phyloP scores from a whole-genome alignment of 148 eudicot genomes.

The Amaranthus palmeri region DNA sequence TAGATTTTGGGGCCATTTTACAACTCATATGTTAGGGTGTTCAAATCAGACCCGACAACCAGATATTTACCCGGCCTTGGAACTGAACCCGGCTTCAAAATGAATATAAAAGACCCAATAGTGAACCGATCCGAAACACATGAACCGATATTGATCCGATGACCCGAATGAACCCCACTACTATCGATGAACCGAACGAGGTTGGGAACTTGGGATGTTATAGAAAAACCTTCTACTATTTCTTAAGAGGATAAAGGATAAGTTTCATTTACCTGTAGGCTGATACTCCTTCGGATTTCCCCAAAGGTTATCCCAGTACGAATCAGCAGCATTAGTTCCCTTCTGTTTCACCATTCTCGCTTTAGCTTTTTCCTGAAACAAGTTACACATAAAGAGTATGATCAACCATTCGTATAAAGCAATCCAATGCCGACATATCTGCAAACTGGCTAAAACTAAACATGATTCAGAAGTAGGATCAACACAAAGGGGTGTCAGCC shows the following conservation, averaged over 20 bases:
- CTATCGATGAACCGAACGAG: too few relatives aligned
- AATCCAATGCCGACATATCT: neutral
- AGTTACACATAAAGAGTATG: slow-evolving; percentile 3
- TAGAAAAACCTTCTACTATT: too few relatives aligned
- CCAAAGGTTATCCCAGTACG: slow-evolving; percentile 76
- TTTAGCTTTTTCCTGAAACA: slow-evolving; percentile 72
- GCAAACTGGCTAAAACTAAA: neutral
- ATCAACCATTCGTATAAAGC: neutral
- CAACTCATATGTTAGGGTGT: too few relatives aligned
- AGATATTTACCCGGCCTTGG: too few relatives aligned
- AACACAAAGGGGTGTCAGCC: neutral
- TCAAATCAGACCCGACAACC: too few relatives aligned
- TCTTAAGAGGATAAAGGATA: neutral
- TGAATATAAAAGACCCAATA: too few relatives aligned
- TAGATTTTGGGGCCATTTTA: too few relatives aligned
- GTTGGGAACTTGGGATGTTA: too few relatives aligned
- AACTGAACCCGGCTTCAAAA: too few relatives aligned
- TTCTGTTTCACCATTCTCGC: slow-evolving; percentile 69
- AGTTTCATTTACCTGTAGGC: slow-evolving; percentile 45
- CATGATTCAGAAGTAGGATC: neutral
- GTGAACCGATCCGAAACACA: too few relatives aligned
- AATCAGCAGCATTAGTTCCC: slow-evolving; percentile 40
- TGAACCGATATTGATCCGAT: too few relatives aligned
- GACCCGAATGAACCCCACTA: too few relatives aligned
- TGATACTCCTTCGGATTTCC: slow-evolving; percentile 50